Evolutionary conservation across 2,329 filamentous ascomycete genomes (phyloP).

Genomic region (Kalaharituber pfeilii): DNA sequence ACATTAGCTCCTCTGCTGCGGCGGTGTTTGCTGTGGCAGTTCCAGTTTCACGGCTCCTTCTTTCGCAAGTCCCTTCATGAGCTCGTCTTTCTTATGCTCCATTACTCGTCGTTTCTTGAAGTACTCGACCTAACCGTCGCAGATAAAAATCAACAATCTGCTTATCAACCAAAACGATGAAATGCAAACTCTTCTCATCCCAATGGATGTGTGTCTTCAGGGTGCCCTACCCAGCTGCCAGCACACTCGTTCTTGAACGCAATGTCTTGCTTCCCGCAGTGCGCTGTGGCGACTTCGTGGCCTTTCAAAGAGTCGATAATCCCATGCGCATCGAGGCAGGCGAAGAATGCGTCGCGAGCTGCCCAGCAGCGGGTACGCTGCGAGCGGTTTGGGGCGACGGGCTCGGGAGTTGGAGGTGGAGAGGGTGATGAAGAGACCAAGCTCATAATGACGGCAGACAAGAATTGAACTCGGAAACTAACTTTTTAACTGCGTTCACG

Average conservation of each 20-base stretch:
- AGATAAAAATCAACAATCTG: too few species aligned
- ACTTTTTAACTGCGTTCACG: too few species aligned
- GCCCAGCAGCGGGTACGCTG: constrained; percentile 79
- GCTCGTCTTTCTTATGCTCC: constrained; percentile 69
- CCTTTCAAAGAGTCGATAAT: constrained; percentile 58
- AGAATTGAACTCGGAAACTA: too few species aligned
- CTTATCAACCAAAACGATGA: constrained; percentile 9
- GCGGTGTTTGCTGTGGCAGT: neutral
- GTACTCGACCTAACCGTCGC: constrained; percentile 95
- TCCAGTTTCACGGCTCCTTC: constrained; percentile 52
- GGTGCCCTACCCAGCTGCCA: constrained; percentile 60
- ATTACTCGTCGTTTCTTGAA: constrained; percentile 95
- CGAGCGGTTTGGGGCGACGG: constrained; percentile 52
- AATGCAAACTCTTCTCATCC: neutral
- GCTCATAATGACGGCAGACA: too few species aligned
- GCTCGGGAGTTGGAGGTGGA: neutral
- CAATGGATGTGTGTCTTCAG: neutral
- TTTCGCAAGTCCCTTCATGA: constrained; percentile 54
- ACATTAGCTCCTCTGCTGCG: too few species aligned
- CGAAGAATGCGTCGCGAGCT: constrained; percentile 71
- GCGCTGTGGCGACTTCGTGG: constrained; percentile 38
- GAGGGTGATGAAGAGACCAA: neutral
- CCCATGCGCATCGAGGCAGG: constrained; percentile 62
- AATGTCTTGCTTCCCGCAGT: constrained; percentile 42
- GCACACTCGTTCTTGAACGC: constrained; percentile 76